Evolutionary conservation across 495 filamentous ascomycete genomes (phyloP).

Genomic region (Rostrohypoxylon terebratum): DNA sequence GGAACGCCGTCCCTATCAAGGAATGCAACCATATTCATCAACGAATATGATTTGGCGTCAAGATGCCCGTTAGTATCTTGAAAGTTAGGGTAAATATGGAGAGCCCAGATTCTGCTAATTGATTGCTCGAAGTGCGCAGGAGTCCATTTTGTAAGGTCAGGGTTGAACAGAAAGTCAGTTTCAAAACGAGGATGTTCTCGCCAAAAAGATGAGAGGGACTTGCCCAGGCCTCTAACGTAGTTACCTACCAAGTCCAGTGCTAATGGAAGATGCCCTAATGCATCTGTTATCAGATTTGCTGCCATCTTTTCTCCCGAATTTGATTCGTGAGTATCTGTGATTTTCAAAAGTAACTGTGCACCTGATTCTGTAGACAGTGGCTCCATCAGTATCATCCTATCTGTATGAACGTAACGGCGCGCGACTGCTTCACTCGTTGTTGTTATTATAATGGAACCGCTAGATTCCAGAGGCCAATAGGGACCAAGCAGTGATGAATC

Average conservation of each 20-base stretch:
- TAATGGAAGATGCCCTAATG: background rate
- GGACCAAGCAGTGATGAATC: background rate
- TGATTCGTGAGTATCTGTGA: background rate
- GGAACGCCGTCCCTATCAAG: background rate
- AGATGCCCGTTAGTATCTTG: background rate
- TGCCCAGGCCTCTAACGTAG: background rate
- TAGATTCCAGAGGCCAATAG: conserved; percentile 2
- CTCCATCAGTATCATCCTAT: background rate
- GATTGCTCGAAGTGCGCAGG: background rate
- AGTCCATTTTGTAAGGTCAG: background rate
- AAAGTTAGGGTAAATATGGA: background rate
- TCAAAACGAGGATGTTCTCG: conserved; percentile 9
- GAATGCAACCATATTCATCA: conserved; percentile 9
- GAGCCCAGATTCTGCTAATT: conserved; percentile 4
- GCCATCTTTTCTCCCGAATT: background rate
- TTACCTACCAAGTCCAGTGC: conserved; percentile 6
- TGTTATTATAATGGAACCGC: conserved; percentile 2
- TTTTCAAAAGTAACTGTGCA: background rate
- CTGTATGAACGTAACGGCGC: background rate
- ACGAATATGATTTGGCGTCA: background rate
- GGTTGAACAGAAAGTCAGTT: conserved; percentile 4
- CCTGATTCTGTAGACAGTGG: background rate
- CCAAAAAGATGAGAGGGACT: conserved; percentile 9
- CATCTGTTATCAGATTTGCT: background rate
- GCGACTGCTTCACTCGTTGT: background rate